phyloP scores from a whole-genome alignment of 192 early-diverging fungal genomes.

The Dimargaris verticillata region DNA sequence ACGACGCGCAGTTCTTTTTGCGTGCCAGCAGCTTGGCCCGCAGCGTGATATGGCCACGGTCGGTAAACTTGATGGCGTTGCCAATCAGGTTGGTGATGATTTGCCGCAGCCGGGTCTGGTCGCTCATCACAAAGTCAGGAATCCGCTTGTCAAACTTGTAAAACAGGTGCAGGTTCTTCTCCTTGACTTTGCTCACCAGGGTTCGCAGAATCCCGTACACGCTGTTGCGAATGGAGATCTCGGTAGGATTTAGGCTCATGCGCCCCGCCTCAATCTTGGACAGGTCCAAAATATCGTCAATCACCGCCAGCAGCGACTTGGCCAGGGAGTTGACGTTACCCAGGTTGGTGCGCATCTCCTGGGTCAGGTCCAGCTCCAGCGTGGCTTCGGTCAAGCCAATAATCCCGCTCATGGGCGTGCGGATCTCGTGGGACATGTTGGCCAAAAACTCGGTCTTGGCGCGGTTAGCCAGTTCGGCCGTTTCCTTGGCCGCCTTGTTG shows the following conservation, averaged over 20 bases:
- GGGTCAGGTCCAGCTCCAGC: constrained; percentile 62
- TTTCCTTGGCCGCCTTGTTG: constrained; percentile 60
- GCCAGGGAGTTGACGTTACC: constrained; percentile 62
- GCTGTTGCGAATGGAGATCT: constrained; percentile 47
- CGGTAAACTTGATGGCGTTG: constrained; percentile 75
- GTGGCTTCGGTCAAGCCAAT: constrained; percentile 64
- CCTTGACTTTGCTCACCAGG: constrained; percentile 51
- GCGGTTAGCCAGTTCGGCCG: constrained; percentile 65
- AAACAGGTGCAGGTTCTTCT: constrained; percentile 56
- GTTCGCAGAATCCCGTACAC: constrained; percentile 55
- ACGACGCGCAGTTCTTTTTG: constrained; percentile 17
- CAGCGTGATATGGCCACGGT: constrained; percentile 42
- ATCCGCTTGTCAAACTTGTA: constrained; percentile 50
- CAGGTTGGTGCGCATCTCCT: constrained; percentile 64
- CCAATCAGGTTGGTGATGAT: constrained; percentile 68
- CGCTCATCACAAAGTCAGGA: constrained; percentile 55
- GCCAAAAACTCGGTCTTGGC: constrained; percentile 62
- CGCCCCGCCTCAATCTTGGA: constrained; percentile 75
- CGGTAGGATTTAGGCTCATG: constrained; percentile 59
- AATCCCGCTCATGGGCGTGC: constrained; percentile 75
- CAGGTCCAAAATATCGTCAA: constrained; percentile 74
- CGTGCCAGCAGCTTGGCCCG: constrained; percentile 5
- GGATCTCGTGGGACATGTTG: constrained; percentile 70
- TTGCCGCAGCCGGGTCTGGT: constrained; percentile 57
- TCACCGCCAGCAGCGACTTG: constrained; percentile 56